These are phyloP conservation scores for Carex arenaria DNA, from an alignment of 202 grass and related monocot genomes.

Conservation along the genomic window DNA sequence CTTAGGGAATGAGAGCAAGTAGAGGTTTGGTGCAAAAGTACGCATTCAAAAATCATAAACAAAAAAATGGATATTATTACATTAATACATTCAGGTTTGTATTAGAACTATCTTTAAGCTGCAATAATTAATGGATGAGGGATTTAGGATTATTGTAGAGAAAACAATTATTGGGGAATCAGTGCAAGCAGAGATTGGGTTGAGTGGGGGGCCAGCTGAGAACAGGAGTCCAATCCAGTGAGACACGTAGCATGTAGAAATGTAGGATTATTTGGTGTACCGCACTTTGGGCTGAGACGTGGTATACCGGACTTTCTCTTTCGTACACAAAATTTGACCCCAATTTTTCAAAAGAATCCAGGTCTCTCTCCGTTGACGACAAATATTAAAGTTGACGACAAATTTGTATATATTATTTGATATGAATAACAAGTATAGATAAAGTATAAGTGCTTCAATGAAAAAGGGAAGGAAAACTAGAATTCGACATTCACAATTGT, in stretches of 20 bases:
- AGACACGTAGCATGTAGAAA: neutral
- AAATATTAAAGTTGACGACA: too few species aligned
- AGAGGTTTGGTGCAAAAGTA: neutral
- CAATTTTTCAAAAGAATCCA: too few species aligned
- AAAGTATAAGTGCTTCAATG: too few species aligned
- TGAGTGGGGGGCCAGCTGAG: neutral
- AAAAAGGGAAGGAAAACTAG: too few species aligned
- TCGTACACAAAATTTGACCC: neutral
- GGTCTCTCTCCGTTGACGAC: neutral
- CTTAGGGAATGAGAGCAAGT: too few species aligned
- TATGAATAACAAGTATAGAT: too few species aligned
- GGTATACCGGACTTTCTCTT: neutral
- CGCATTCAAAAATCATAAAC: neutral
- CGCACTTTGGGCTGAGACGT: too few species aligned
- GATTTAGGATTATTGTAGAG: neutral
- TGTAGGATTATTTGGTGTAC: slow-evolving; percentile 1
- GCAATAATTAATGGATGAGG: neutral
- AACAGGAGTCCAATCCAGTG: neutral
- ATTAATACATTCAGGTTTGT: neutral
- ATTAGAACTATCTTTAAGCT: neutral
- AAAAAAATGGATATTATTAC: too few species aligned
- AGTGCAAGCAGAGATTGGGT: neutral
- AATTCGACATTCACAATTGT: too few species aligned
- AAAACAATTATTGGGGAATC: neutral
- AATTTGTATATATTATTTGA: too few species aligned